Evolutionary conservation across 441 rosid species (phyloP), one percentile per base, ranked within the genome.

Genomic region (Omphalea diandra): DNA sequence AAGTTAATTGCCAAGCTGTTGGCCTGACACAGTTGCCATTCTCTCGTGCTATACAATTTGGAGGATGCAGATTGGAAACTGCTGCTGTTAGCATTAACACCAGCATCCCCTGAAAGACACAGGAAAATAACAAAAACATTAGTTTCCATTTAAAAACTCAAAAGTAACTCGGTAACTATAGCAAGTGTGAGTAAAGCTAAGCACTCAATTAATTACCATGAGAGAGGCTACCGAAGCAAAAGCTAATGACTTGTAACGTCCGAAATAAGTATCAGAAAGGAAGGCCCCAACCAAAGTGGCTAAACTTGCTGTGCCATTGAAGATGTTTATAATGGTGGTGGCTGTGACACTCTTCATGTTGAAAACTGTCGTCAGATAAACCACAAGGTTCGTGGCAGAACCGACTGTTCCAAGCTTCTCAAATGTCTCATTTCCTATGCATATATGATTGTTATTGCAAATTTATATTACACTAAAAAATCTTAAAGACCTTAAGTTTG

Each of bases 361-460:
- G 67, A 82, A 82, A 3, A 82, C 83, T 5, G 84, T 55, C 1
- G 84, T 80, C 32, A 84, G 78, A 32, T 82, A 84, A 63, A 82
- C 79, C 61, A 75, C 63, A 35, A 84, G 69, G 69, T 84, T 84
- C 3, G 81, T 3, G 1, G 56, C 27, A 2, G 88, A 73, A 2
- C 88, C 86, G 3, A 80, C 2, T 0, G 83, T 78, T 1, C 88
- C 88, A 17, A 84, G 80, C 80, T 82, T 84, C 81, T 84, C 88
- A 60, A 84, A 84, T 0, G 84, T 74, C 68, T 82, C 86, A 69
- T 82, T 84, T 32, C 86, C 86, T 82, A 7, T 0, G 3, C 7
- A 17, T 7, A 33, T 7, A 1, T 35, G 17, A 44, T 40, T 40
- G 11, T 3, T 40, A 9, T 2, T 9, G 14, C 3, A 9, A 9